These are phyloP conservation scores for Sisymbrium altissimum DNA, from an alignment of 345 rosid genomes.

Conservation along the genomic window DNA sequence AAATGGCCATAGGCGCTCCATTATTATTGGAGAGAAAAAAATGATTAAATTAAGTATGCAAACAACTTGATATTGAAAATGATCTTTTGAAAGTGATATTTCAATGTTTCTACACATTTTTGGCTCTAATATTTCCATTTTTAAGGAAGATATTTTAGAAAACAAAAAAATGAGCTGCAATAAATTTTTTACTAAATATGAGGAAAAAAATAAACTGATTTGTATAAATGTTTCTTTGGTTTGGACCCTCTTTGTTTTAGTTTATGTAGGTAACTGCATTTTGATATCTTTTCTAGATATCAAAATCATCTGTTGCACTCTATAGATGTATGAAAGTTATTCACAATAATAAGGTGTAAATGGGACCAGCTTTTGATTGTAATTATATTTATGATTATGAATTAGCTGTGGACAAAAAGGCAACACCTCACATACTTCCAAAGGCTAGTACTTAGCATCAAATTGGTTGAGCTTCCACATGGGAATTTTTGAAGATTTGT, in stretches of 20 bases:
- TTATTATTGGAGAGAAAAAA: neutral
- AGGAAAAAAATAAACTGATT: neutral
- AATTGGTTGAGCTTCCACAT: slow-evolving; percentile 32
- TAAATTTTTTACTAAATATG: neutral
- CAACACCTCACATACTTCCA: slow-evolving; percentile 15
- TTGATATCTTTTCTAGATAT: neutral
- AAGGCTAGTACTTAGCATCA: slow-evolving; percentile 14
- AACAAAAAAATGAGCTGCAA: neutral
- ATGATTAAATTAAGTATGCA: slow-evolving; percentile 17
- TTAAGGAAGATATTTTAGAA: neutral
- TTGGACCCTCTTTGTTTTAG: neutral
- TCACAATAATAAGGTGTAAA: slow-evolving; percentile 2
- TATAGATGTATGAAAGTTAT: neutral
- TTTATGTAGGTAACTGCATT: neutral
- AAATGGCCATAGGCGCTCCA: slow-evolving; percentile 1
- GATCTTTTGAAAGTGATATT: slow-evolving; percentile 17
- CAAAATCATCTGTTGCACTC: neutral
- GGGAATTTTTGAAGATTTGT: neutral
- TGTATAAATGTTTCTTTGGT: neutral
- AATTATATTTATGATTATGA: neutral
- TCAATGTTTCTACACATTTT: slow-evolving; percentile 4
- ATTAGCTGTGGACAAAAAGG: slow-evolving; percentile 19
- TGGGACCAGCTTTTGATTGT: slow-evolving; percentile 1
- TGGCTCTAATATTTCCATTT: neutral
- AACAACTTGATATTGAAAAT: slow-evolving; percentile 22